A percentile compares a stretch with the other conserved stretches of the same genome.
phyloP scores from a whole-genome alignment of 2,329 filamentous ascomycete species.

The Mariannaea elegans region DNA sequence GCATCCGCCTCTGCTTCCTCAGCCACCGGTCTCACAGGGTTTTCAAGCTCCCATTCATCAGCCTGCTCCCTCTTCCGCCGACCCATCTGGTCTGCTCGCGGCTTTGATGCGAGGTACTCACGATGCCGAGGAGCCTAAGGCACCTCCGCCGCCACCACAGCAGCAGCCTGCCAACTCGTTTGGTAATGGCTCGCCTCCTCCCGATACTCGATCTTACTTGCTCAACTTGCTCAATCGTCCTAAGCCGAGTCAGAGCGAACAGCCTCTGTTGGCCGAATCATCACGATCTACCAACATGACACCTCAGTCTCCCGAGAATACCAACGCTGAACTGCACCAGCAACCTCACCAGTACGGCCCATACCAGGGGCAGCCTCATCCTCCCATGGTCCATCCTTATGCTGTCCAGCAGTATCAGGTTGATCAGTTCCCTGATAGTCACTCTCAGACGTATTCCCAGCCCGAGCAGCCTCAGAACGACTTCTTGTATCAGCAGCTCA shows the following conservation, averaged over 20 bases:
- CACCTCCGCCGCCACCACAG: slow-evolving; percentile 31
- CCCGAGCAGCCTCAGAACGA: slow-evolving; percentile 51
- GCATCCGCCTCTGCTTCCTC: slow-evolving; percentile 30
- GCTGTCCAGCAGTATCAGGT: slow-evolving; percentile 37
- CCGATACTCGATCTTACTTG: slow-evolving; percentile 84
- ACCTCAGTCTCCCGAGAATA: slow-evolving; percentile 52
- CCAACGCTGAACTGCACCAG: slow-evolving; percentile 38
- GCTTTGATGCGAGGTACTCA: slow-evolving; percentile 67
- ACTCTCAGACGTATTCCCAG: slow-evolving; percentile 36
- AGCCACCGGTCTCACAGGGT: slow-evolving; percentile 30
- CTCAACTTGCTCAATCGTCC: slow-evolving; percentile 85
- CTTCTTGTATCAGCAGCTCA: slow-evolving; percentile 50
- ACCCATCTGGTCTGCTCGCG: slow-evolving; percentile 66
- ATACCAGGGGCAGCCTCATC: slow-evolving; percentile 42
- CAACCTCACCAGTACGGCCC: slow-evolving; percentile 42
- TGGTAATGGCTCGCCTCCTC: slow-evolving; percentile 61
- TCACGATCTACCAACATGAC: slow-evolving; percentile 55
- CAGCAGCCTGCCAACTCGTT: slow-evolving; percentile 48
- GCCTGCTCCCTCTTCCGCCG: slow-evolving; percentile 63
- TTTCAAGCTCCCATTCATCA: slow-evolving; percentile 60
- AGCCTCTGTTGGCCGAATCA: slow-evolving; percentile 51
- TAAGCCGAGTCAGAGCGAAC: slow-evolving; percentile 70
- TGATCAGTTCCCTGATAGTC: slow-evolving; percentile 39
- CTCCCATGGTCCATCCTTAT: slow-evolving; percentile 32
- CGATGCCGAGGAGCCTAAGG: slow-evolving; percentile 56